These are phyloP conservation scores for Endocalyx cinctus DNA, from an alignment of 2,329 filamentous ascomycete species.

Conservation along the genomic window DNA sequence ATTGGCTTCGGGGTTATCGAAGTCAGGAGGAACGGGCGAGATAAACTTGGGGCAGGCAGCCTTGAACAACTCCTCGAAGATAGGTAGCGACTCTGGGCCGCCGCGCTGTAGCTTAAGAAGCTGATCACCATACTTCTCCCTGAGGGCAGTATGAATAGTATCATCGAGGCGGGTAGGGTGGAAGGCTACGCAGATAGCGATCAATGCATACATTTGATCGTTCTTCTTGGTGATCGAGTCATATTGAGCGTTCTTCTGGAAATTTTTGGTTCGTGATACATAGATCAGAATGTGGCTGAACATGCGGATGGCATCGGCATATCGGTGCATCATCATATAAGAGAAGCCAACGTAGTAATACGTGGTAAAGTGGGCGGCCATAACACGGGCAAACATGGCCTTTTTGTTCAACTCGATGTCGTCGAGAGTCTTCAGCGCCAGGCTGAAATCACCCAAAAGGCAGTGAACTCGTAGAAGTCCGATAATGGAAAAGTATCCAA, in stretches of 20 bases:
- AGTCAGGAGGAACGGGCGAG: conserved; percentile 92
- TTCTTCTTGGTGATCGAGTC: conserved; percentile 99
- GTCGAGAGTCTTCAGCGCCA: conserved; percentile 97
- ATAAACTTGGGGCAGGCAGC: conserved; percentile 99
- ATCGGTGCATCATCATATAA: conserved; percentile 99
- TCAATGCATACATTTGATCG: conserved; percentile 99
- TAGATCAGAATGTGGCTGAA: conserved; percentile 99
- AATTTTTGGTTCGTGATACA: conserved; percentile 98
- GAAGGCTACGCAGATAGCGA: conserved; percentile 98
- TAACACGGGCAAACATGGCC: conserved; percentile 98
- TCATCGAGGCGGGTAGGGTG: conserved; percentile 95
- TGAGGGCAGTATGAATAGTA: conserved; percentile 95
- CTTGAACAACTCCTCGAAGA: conserved; percentile 98
- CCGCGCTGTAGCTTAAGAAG: conserved; percentile 94
- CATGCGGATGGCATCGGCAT: conserved; percentile 98
- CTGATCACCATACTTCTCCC: conserved; percentile 99
- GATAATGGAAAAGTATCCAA: conserved; percentile 99
- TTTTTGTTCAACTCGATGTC: conserved; percentile 99
- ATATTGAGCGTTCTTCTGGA: conserved; percentile 98
- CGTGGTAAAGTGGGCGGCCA: conserved; percentile 98
- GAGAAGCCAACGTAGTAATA: conserved; percentile 99
- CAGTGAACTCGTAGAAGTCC: conserved; percentile 94
- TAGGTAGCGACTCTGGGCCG: conserved; percentile 87
- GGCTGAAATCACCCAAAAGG: conserved; percentile 93
- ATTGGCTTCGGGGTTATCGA: conserved; percentile 94